Base-by-base conservation (phyloP, 2,329 filamentous ascomycete species). In the Aurifilum marmelostoma region DNA sequence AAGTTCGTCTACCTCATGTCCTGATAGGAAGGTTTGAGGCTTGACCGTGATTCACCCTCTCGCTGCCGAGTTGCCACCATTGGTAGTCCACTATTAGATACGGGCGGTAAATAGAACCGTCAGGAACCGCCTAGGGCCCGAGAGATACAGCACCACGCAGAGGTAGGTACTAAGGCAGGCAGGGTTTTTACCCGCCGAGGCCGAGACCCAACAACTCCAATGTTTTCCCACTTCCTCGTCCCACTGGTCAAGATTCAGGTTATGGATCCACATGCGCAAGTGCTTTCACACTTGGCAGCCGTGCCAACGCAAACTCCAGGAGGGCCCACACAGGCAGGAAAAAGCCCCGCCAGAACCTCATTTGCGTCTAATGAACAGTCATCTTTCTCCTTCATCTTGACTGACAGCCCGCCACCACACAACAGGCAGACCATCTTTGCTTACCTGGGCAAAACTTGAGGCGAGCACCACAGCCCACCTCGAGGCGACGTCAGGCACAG, bases 311-410 rank as follows among this genome's bases (percentile, higher is more conserved):
- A 56, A 58, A 37, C 12, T 2, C 14, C 14, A 47, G 5, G n/a
- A 43, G 50, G 67, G 59, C 68, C 65, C 67, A 56, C 64, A 32
- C 61, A 39, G 43, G 63, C 67, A 54, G 43, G n/a, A n/a, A 61
- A 62, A 67, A 47, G 67, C 64, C 67, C 65, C 68, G 68, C 68
- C 68, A 60, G 27, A 65, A 56, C 65, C 54, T 69, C 41, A 62
- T 62, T 62, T 54, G 61, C 52, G 50, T n/a, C 65, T 32, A 56
- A 63, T 60, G 65, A 67, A 43, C 37, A 62, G 39, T 69, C 60
- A 61, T 64, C 16, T 43, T 50, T n/a, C 59, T n/a, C 63, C 62
- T 39, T 60, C 63, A 39, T 34, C 66, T 47, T n/a, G 52, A 27
- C 52, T 29, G 52, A 32, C 52, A 56, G 24, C 52, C 34, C 34